Conservation (phyloP, 331 rosid genomes). For the Erythrophleum ivorense region DNA sequence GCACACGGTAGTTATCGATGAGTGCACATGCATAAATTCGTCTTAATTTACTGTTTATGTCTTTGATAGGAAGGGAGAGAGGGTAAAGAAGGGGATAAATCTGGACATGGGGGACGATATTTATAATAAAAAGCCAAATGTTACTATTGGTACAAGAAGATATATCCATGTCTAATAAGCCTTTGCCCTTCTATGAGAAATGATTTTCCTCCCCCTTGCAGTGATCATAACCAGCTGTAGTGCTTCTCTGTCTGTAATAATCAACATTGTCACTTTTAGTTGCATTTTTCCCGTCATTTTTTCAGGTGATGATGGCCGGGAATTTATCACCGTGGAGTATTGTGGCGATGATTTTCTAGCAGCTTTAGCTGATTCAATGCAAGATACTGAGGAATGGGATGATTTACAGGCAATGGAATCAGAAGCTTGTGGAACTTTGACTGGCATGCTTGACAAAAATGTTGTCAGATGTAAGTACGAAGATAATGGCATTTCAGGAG, state of each 20-base stretch:
- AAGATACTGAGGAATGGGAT: constrained; percentile 89
- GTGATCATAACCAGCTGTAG: background rate
- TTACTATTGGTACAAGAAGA: background rate
- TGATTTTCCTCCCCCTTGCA: background rate
- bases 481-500: constrained; percentile 30
- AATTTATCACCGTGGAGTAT: constrained; percentile 84
- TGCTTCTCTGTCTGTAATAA: background rate
- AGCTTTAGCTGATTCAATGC: constrained; percentile 70
- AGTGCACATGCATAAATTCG: background rate
- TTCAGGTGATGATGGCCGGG: constrained; percentile 82
- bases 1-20: background rate
- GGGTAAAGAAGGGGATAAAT: background rate
- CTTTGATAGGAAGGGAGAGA: background rate
- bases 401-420: constrained; percentile 78
- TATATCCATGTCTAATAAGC: background rate
- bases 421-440: constrained; percentile 73
- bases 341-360: constrained; percentile 93
- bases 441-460: constrained; percentile 49
- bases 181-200: background rate
- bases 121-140: background rate
- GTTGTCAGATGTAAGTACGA: constrained; percentile 31
- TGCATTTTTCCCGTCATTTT: constrained; percentile 1
- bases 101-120: background rate
- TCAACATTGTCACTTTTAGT: background rate
- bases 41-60: background rate